Percentiles rank a stretch among this genome's conserved stretches.
phyloP scores from a whole-genome alignment of 2,329 filamentous ascomycete species.

The Cladosporium cucumerinum region DNA sequence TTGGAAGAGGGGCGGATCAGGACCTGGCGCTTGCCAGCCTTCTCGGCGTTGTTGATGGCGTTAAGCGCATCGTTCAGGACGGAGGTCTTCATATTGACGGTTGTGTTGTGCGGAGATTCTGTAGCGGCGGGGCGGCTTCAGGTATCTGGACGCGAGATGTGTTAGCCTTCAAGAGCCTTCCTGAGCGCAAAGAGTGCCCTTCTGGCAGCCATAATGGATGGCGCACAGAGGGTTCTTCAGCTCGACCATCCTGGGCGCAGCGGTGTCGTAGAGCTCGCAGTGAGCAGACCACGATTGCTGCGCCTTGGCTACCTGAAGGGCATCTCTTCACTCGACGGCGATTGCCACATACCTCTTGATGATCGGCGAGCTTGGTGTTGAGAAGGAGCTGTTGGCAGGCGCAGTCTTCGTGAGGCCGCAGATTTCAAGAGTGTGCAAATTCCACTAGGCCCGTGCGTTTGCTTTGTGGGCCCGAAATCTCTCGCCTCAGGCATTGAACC shows the following conservation, averaged over 20 bases:
- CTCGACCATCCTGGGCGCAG: constrained; percentile 52
- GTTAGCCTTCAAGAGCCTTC: constrained; percentile 63
- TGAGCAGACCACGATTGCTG: constrained; percentile 40
- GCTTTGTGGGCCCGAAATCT: constrained; percentile 4
- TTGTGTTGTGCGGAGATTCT: constrained; percentile 68
- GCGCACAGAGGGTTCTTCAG: constrained; percentile 61
- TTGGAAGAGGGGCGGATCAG: constrained; percentile 97
- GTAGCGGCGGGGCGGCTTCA: constrained; percentile 63
- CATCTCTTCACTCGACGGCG: constrained; percentile 32
- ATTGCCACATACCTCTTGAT: constrained; percentile 35
- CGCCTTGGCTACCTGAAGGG: constrained; percentile 51
- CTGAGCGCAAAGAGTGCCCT: constrained; percentile 66
- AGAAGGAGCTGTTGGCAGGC: constrained; percentile 11
- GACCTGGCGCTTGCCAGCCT: constrained; percentile 99
- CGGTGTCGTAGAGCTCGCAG: constrained; percentile 42
- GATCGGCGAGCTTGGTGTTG: constrained; percentile 16
- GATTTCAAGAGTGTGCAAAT: constrained; percentile 11
- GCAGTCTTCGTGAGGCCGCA: constrained; percentile 9
- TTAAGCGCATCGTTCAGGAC: constrained; percentile 86
- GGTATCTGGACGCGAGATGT: constrained; percentile 52
- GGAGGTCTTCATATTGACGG: constrained; percentile 98
- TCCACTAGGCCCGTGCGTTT: neutral
- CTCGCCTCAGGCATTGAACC: neutral
- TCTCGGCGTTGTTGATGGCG: constrained; percentile 99
- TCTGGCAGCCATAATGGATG: constrained; percentile 23